phyloP scores from a whole-genome alignment of 2,329 filamentous ascomycete genomes.

The Bipolaris victoriae region DNA sequence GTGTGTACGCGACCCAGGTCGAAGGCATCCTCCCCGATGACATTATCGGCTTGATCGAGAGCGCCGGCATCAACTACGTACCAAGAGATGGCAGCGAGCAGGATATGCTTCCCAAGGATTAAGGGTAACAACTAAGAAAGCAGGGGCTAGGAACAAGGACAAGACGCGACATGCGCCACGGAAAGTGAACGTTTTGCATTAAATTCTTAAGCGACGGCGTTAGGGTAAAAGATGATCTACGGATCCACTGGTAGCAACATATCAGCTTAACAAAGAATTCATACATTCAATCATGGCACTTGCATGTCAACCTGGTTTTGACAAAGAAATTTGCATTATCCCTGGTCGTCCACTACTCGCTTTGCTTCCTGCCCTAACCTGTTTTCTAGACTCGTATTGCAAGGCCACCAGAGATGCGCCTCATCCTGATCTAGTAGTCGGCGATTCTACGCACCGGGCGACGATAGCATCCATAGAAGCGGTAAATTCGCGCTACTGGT shows the following conservation, averaged over 20 bases:
- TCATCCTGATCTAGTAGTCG: no score
- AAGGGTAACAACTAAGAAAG: background rate
- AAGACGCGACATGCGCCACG: background rate
- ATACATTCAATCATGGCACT: background rate
- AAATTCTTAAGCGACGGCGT: conserved; percentile 39
- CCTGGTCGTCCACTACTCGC: background rate
- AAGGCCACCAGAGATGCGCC: background rate
- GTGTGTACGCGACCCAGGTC: conserved; percentile 94
- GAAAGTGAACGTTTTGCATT: conserved; percentile 2
- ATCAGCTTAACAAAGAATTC: background rate
- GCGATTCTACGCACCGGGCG: background rate
- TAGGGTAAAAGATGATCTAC: conserved; percentile 19
- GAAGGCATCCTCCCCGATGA: conserved; percentile 74
- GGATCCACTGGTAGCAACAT: background rate
- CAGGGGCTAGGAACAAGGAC: background rate
- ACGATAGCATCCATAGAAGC: background rate
- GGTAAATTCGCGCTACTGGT: background rate
- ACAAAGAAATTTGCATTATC: no score
- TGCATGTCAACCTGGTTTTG: no score
- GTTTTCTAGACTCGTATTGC: background rate
- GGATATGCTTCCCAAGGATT: conserved; percentile 45
- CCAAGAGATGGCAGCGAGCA: conserved; percentile 53
- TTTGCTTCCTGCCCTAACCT: background rate
- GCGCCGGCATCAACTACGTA: conserved; percentile 66
- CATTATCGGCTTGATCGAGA: conserved; percentile 61